Base-by-base conservation (phyloP, 2,329 filamentous ascomycete species). In the Hirsutella thompsonii region DNA sequence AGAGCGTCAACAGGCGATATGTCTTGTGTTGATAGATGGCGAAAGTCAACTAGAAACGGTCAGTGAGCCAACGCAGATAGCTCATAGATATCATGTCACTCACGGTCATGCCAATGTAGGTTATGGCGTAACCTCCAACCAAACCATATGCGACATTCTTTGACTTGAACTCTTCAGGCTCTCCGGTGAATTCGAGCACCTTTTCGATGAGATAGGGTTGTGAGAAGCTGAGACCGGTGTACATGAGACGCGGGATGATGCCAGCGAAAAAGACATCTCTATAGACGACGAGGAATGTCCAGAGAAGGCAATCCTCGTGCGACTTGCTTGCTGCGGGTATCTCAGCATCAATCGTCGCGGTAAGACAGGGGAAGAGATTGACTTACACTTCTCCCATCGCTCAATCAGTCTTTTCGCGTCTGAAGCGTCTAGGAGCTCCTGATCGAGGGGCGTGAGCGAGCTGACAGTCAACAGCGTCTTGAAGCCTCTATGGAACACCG, bases 151-250 rank as follows among this genome's bases (percentile, higher is more conserved):
- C 62, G 13, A 46, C 43, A 33, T 57, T 59, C 5, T 50, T 52
- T 11, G 47, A 50, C 30, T 52, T 47, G 28, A 49, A 39, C 2
- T 41, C 48, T 28, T 51, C 45, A 0, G 52, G 46, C 20, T 54
- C 52, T 11, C 50, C 44, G 1, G 55, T 53, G 14, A 57, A 57
- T 28, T 50, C 48, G 33, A 64, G 52, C 3, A 56, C 51, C 20
- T 55, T 52, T 29, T 58, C 50, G 43, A 69, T 56, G 13, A 69
- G 57, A 20, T 67, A 63, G 0, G 66, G 66, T 44, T 69, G 64
- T 13, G 59, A 53, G 38, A 68, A 66, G 4, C 49, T 57, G 42
- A 69, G 64, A 1, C 52, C 63, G 2, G 55, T 53, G 23, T 59
- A 55, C 18, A 50, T 49, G 8, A 66, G 46, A 1, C 64, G 55